These are phyloP conservation scores for Chenopodium formosanum DNA, from an alignment of 148 eudicot genomes.

Conservation along the genomic window DNA sequence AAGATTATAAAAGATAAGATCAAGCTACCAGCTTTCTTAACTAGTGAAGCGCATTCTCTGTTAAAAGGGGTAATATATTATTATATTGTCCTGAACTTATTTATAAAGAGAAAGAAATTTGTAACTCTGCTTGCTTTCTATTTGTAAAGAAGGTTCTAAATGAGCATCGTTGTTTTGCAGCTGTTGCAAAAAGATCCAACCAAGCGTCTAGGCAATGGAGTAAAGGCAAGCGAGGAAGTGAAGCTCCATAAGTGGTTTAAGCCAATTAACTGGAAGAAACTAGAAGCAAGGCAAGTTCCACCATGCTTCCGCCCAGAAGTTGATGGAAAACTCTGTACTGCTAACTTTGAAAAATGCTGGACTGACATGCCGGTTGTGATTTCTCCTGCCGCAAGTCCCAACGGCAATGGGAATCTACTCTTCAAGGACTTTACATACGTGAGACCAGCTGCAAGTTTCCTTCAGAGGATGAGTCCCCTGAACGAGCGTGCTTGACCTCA, in stretches of 20 bases:
- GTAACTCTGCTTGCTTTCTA: background rate
- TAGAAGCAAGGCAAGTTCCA: conserved; percentile 58
- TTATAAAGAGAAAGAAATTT: too few relatives aligned
- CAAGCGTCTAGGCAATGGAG: conserved; percentile 69
- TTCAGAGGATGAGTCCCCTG: conserved; percentile 43
- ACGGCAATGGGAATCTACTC: conserved; percentile 43
- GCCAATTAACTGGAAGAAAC: conserved; percentile 76
- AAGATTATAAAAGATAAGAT: conserved; percentile 82
- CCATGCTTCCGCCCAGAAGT: conserved; percentile 83
- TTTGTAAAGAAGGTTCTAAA: conserved; percentile 1
- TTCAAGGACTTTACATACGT: conserved; percentile 82
- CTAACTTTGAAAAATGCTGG: conserved; percentile 77
- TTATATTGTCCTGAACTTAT: background rate
- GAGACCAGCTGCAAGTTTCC: conserved; percentile 57
- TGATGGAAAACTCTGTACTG: conserved; percentile 65
- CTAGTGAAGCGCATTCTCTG: conserved; percentile 84
- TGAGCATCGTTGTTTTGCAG: conserved; percentile 29
- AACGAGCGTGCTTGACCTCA: conserved; percentile 23
- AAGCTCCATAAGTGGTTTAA: conserved; percentile 87
- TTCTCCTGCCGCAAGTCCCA: conserved; percentile 88
- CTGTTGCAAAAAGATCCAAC: conserved; percentile 68
- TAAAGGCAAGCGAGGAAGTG: conserved; percentile 64
- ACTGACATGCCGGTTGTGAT: conserved; percentile 71
- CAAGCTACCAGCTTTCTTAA: conserved; percentile 71
- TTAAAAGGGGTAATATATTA: conserved; percentile 65